Evolutionary conservation across 1,284 basidiomycete genomes (phyloP).

Genomic region (Mycosarcoma mackinlayi): DNA sequence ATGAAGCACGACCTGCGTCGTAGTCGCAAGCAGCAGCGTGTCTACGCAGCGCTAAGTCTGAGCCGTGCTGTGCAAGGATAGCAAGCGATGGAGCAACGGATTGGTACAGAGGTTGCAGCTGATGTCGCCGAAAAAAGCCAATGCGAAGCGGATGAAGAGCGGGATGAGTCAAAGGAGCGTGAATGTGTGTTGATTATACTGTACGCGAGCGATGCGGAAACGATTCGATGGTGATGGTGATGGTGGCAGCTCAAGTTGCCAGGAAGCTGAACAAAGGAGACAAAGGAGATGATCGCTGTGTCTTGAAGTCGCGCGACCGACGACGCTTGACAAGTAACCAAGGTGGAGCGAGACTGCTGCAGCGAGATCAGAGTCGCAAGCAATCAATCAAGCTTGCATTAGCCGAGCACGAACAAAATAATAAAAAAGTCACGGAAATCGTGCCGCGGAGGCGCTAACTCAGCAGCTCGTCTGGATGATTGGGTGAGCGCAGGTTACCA

Average conservation of each 20-base stretch:
- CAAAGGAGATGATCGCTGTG: not conserved
- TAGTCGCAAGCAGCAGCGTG: not conserved
- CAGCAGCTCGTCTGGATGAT: no score
- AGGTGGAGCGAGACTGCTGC: slow-evolving; percentile 1
- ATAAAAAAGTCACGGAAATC: no score
- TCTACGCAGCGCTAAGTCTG: not conserved
- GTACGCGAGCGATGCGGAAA: not conserved
- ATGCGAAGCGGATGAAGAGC: not conserved
- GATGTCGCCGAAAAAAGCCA: not conserved
- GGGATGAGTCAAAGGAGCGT: not conserved
- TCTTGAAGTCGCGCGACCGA: no score
- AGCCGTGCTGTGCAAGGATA: not conserved
- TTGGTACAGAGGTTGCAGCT: not conserved
- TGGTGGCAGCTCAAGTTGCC: not conserved
- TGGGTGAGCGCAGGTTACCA: no score
- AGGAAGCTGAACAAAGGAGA: not conserved
- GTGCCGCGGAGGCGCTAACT: no score
- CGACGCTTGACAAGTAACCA: not conserved
- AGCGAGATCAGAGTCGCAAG: no score
- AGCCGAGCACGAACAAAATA: no score
- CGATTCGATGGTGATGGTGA: not conserved
- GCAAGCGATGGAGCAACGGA: not conserved
- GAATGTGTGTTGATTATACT: not conserved
- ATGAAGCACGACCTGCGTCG: not conserved
- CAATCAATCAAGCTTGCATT: no score